These are phyloP conservation scores for Penicillium ucsense DNA, from an alignment of 495 filamentous ascomycete species.

Conservation along the genomic window DNA sequence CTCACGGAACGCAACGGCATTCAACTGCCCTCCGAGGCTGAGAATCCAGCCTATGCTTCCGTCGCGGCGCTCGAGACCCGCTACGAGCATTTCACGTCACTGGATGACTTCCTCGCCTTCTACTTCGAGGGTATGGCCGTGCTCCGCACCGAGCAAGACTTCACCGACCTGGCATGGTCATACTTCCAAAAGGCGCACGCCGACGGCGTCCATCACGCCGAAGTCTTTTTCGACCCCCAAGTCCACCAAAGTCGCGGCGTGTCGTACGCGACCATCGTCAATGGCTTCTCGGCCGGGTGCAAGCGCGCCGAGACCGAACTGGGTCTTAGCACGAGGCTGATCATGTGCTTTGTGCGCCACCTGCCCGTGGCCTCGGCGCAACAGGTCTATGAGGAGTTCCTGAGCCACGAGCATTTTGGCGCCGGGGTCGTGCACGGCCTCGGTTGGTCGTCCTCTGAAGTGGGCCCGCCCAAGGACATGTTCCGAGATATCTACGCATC, in stretches of 20 bases:
- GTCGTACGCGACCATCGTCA: conserved; percentile 47
- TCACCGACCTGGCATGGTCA: conserved; percentile 62
- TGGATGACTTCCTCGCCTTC: conserved; percentile 70
- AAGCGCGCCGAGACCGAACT: conserved; percentile 52
- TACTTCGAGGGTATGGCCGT: conserved; percentile 72
- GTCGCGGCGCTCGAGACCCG: conserved; percentile 45
- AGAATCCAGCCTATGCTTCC: conserved; percentile 51
- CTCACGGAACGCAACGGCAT: conserved; percentile 57
- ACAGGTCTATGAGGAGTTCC: conserved; percentile 37
- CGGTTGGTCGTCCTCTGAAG: conserved; percentile 58
- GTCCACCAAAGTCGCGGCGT: conserved; percentile 58
- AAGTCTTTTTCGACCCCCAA: conserved; percentile 76
- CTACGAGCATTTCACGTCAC: conserved; percentile 54
- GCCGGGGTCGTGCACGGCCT: conserved; percentile 48
- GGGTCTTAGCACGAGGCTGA: conserved; percentile 50
- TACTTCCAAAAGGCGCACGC: conserved; percentile 57
- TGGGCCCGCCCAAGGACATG: conserved; percentile 51
- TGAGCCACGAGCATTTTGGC: conserved; percentile 41
- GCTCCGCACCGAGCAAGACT: conserved; percentile 50
- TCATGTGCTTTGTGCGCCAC: conserved; percentile 63
- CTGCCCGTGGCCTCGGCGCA: conserved; percentile 46
- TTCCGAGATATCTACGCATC: conserved; percentile 49
- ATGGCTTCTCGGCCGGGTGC: conserved; percentile 49
- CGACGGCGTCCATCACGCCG: conserved; percentile 62
- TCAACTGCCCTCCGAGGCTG: conserved; percentile 37